Evolutionary conservation across 2,329 filamentous ascomycete genomes (phyloP), one percentile per base, ranked within the genome.

Genomic region (Apiospora marii): DNA sequence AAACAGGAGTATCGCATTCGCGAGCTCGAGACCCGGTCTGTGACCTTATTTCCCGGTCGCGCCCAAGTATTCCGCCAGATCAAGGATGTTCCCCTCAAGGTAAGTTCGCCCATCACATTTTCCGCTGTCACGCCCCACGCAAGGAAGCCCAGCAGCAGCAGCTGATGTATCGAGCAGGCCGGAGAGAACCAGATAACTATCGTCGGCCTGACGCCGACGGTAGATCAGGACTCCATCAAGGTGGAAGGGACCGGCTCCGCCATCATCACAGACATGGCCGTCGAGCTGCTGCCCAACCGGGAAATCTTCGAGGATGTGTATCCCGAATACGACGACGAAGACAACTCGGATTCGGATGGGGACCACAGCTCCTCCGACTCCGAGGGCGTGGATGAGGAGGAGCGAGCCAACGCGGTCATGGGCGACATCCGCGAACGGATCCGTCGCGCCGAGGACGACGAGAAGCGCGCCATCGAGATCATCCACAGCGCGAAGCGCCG

Each of bases 31-130:
- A 92, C 91, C 46, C 88, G 88, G 69, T 87, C 87, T 0, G 90
- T 93, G 22, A 90, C 88, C 0, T 85, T 93, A 53, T 92, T 91
- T 73, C 91, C 91, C 0, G 84, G 84, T 1, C 84, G 87, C 74
- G 91, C 91, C 1, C 90, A 91, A 68, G 80, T 93, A 43, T 85
- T 88, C 16, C 86, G 91, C 37, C 88, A 92, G 70, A 86, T 93
- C 77, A 87, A 86, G 72, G 82, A 88, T 74, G 82, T 92, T 22
- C 76, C 78, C 1, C 83, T 91, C 27, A 83, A 85, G 78, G 83
- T 85, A 78, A 74, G 78, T 64, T 22, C 8, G 4, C 19, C n/a
- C 27, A 7, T 51, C 8, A 46, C 7, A 10, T 41, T 10, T 10
- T 41, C 37, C 6, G 7, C 37, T 10, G 37, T 41, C 6, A 10